phyloP scores from a whole-genome alignment of 306 rosid genomes.

The Sechiopsis laciniata region DNA sequence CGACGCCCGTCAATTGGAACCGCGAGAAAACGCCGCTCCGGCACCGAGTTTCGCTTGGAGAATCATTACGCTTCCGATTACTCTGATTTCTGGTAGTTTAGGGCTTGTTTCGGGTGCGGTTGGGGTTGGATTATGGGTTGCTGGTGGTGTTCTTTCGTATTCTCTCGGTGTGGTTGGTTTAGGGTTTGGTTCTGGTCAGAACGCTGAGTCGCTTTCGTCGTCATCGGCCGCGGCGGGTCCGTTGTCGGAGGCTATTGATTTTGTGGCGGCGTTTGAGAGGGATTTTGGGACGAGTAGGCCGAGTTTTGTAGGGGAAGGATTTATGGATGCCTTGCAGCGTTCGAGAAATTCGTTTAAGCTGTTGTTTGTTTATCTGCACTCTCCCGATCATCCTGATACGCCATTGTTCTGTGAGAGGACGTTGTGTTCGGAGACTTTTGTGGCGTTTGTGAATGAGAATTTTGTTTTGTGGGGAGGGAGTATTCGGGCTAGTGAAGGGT shows the following conservation, averaged over 20 bases:
- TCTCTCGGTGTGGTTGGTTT: constrained; percentile 78
- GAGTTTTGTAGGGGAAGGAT: constrained; percentile 72
- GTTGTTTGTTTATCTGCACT: constrained; percentile 81
- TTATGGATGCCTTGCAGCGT: constrained; percentile 84
- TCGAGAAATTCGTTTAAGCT: constrained; percentile 68
- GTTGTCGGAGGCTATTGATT: constrained; percentile 55
- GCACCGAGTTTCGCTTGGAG: constrained; percentile 74
- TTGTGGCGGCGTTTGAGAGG: constrained; percentile 62
- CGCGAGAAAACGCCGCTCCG: constrained; percentile 26
- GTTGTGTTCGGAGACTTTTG: constrained; percentile 53
- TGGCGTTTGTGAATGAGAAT: constrained; percentile 69
- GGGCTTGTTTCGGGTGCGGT: constrained; percentile 76
- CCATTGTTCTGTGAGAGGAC: constrained; percentile 73
- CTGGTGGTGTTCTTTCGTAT: constrained; percentile 85
- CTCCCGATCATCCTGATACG: constrained; percentile 93
- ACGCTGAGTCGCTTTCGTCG: constrained; percentile 31
- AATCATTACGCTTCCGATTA: constrained; percentile 63
- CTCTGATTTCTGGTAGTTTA: constrained; percentile 74
- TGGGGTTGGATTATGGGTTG: constrained; percentile 88
- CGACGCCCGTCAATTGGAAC: constrained; percentile 24
- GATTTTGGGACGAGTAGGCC: constrained; percentile 57
- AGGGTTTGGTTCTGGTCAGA: constrained; percentile 29
- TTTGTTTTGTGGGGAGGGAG: constrained; percentile 96
- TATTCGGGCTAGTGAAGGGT: constrained; percentile 84
- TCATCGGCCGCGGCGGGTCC: constrained; percentile 47